phyloP scores from a whole-genome alignment of 2,329 filamentous ascomycete species.

The Ilyonectria mors-panacis region DNA sequence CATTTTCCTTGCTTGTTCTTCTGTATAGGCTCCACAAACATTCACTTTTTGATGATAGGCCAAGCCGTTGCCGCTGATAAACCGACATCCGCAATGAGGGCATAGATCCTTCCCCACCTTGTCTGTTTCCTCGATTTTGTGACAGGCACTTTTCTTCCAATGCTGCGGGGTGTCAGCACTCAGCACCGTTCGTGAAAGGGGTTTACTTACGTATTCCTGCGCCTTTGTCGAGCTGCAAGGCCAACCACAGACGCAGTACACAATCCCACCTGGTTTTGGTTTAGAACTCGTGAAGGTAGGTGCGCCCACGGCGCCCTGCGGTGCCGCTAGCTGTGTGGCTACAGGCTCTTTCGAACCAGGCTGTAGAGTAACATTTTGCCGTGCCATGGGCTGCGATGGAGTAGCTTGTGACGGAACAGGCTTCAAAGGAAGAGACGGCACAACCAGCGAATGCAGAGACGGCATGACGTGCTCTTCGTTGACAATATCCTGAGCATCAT shows the following conservation, averaged over 20 bases:
- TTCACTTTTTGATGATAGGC: constrained; percentile 61
- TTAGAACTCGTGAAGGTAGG: background rate
- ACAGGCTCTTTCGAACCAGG: background rate
- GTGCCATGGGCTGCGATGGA: constrained; percentile 8
- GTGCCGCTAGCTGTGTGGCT: background rate
- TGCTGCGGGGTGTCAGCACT: constrained; percentile 48
- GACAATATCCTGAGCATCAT: constrained; percentile 66
- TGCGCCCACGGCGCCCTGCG: background rate
- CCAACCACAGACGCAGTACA: constrained; percentile 53
- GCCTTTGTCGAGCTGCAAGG: constrained; percentile 53
- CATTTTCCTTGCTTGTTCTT: constrained; percentile 34
- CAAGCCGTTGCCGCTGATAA: constrained; percentile 58
- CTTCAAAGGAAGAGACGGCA: constrained; percentile 23
- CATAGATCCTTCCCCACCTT: constrained; percentile 56
- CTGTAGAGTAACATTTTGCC: background rate
- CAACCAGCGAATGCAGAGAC: constrained; percentile 39
- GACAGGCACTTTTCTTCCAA: constrained; percentile 46
- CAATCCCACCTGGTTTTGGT: constrained; percentile 30
- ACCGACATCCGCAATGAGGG: constrained; percentile 60
- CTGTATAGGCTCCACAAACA: constrained; percentile 62
- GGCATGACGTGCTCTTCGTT: constrained; percentile 62
- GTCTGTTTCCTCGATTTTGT: constrained; percentile 30
- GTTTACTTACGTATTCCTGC: constrained; percentile 51
- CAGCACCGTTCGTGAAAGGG: background rate
- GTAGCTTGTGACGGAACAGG: constrained; percentile 19